Conservation (phyloP, 1,284 basidiomycete genomes). For the Fomes fomentarius region DNA sequence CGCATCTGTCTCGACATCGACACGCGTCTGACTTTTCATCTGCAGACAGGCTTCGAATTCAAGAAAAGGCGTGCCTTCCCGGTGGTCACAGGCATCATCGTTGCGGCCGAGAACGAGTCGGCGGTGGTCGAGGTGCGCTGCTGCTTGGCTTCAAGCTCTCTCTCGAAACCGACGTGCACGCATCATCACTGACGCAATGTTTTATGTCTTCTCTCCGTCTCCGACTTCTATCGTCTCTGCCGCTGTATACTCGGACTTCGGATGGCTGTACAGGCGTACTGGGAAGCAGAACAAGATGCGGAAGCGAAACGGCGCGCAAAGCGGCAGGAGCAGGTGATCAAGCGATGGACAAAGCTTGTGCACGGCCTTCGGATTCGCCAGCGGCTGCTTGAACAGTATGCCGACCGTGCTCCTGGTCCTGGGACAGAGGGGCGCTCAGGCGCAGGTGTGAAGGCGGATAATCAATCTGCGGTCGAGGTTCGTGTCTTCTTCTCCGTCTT, state of each 20-base stretch:
- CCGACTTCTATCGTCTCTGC: not conserved
- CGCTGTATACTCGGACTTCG: not conserved
- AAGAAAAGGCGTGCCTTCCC: constrained; percentile 88
- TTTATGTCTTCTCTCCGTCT: not conserved
- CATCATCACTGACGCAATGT: not conserved
- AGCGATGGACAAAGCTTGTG: constrained; percentile 88
- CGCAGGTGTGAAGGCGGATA: constrained; percentile 3
- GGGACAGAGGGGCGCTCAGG: not conserved
- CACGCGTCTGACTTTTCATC: constrained; percentile 4
- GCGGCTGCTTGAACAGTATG: constrained; percentile 84
- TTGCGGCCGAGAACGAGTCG: constrained; percentile 81
- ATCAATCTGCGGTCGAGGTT: constrained; percentile 6
- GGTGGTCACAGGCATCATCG: constrained; percentile 85
- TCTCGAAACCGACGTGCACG: too few species aligned
- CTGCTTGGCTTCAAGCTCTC: not conserved
- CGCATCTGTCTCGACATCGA: constrained; percentile 11
- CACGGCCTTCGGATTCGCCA: constrained; percentile 87
- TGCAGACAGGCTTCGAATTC: constrained; percentile 93
- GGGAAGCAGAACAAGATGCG: constrained; percentile 78
- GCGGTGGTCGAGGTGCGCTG: constrained; percentile 71
- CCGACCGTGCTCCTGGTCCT: constrained; percentile 34
- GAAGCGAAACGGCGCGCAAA: constrained; percentile 80
- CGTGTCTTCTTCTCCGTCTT: constrained; percentile 5
- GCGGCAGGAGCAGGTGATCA: constrained; percentile 80
- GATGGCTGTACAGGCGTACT: constrained; percentile 65